These are phyloP conservation scores for Russula brevipes DNA, from an alignment of 768 basidiomycete species.

Conservation along the genomic window DNA sequence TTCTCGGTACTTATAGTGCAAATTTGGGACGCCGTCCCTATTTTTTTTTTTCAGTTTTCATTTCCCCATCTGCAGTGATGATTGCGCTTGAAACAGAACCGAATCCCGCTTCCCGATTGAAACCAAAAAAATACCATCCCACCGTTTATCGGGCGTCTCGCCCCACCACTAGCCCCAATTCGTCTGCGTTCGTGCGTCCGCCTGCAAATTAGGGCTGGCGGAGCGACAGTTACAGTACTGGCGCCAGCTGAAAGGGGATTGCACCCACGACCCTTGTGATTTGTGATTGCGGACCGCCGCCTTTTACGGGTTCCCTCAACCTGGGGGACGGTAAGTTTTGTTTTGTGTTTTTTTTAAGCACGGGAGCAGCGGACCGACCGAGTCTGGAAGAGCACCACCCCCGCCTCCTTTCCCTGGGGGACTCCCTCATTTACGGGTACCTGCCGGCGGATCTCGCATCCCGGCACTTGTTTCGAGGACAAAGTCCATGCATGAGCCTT, in stretches of 20 bases:
- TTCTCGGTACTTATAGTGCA: not conserved
- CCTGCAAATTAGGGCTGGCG: not conserved
- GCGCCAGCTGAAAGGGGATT: slow-evolving; percentile 4
- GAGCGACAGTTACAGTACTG: not conserved
- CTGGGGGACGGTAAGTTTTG: too few species aligned
- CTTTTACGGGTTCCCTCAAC: too few species aligned
- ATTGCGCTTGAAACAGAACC: not conserved
- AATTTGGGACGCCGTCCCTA: too few species aligned
- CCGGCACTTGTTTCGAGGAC: too few species aligned
- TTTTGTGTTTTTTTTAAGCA: too few species aligned
- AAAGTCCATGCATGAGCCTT: too few species aligned
- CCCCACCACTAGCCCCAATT: slow-evolving; percentile 4
- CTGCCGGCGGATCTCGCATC: too few species aligned
- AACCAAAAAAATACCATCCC: not conserved
- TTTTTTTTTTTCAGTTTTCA: not conserved
- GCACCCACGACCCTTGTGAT: not conserved
- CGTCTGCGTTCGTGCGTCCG: not conserved
- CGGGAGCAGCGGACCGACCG: too few species aligned
- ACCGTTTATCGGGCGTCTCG: not conserved
- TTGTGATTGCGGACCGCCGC: too few species aligned
- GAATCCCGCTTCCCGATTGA: not conserved
- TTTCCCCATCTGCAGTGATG: slow-evolving; percentile 10
- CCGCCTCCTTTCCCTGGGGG: too few species aligned
- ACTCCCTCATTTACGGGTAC: too few species aligned
- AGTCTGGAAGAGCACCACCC: too few species aligned